These are phyloP conservation scores for Camellia oleifera DNA, from an alignment of 179 eudicot species.

Conservation along the genomic window DNA sequence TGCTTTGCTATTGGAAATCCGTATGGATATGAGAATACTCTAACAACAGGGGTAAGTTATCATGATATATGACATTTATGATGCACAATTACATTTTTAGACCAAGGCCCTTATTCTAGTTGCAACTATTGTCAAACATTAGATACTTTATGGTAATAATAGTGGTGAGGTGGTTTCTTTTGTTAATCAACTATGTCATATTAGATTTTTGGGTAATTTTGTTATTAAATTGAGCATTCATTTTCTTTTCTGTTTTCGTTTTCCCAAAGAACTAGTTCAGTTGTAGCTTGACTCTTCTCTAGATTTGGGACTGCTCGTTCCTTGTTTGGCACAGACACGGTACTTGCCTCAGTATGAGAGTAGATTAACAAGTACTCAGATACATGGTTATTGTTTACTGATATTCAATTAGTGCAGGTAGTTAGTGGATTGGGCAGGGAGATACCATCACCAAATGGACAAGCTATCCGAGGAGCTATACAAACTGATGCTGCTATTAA, in stretches of 20 bases:
- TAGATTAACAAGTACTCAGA: neutral
- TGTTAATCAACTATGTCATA: neutral
- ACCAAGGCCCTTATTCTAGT: neutral
- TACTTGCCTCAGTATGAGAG: neutral
- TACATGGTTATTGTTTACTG: neutral
- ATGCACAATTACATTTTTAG: neutral
- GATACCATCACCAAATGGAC: slow-evolving; percentile 95
- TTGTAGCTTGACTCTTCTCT: neutral
- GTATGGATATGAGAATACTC: slow-evolving; percentile 86
- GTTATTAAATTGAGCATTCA: neutral
- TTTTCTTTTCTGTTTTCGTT: neutral
- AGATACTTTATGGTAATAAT: neutral
- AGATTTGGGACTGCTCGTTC: neutral
- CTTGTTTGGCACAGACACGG: neutral
- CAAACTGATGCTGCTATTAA: slow-evolving; percentile 98
- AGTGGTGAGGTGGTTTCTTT: neutral
- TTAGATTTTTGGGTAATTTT: neutral
- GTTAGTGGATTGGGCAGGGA: slow-evolving; percentile 96
- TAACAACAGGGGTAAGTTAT: slow-evolving; percentile 83
- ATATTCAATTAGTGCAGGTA: slow-evolving; percentile 45
- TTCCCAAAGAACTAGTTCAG: neutral
- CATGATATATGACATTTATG: neutral
- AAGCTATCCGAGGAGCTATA: slow-evolving; percentile 88
- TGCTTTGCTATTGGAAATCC: slow-evolving; percentile 97
- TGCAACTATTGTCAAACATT: neutral